These are phyloP conservation scores for Comarum palustre DNA, from an alignment of 306 rosid species.

Conservation along the genomic window DNA sequence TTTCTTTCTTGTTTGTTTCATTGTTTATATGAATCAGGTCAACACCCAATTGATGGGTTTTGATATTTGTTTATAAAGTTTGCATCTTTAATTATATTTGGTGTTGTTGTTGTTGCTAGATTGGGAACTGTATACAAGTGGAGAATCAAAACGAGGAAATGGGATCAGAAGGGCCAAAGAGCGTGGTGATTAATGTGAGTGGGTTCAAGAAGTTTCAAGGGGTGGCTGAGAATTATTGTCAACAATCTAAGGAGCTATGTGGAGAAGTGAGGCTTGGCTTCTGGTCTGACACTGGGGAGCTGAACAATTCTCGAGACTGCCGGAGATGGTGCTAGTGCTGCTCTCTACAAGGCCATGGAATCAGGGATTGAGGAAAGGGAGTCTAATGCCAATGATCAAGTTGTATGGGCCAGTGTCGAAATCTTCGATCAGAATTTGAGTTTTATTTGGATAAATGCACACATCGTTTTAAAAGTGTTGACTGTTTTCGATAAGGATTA, in stretches of 20 bases:
- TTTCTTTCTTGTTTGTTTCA: background rate
- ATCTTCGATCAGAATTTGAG: too few species aligned
- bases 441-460: background rate
- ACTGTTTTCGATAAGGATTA: background rate
- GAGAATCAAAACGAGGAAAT: conserved; percentile 47
- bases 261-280: conserved; percentile 60
- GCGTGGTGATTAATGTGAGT: conserved; percentile 63
- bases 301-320: conserved; percentile 67
- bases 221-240: conserved; percentile 60
- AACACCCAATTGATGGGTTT: conserved; percentile 3
- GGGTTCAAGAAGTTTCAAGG: conserved; percentile 88
- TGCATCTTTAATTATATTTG: background rate
- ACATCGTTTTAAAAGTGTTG: background rate
- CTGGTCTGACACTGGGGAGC: conserved; percentile 74
- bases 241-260: conserved; percentile 54
- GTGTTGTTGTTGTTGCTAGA: conserved; percentile 16
- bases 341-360: conserved; percentile 52
- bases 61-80: background rate
- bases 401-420: conserved; percentile 66
- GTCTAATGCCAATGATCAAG: conserved; percentile 40
- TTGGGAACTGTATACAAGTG: conserved; percentile 64
- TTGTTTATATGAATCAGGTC: background rate
- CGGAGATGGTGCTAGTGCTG: conserved; percentile 60
- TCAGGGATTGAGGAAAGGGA: conserved; percentile 40
- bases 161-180: conserved; percentile 85